Evolutionary conservation across 176 grass and related monocot species (phyloP).

Genomic region (Themeda triandra): DNA sequence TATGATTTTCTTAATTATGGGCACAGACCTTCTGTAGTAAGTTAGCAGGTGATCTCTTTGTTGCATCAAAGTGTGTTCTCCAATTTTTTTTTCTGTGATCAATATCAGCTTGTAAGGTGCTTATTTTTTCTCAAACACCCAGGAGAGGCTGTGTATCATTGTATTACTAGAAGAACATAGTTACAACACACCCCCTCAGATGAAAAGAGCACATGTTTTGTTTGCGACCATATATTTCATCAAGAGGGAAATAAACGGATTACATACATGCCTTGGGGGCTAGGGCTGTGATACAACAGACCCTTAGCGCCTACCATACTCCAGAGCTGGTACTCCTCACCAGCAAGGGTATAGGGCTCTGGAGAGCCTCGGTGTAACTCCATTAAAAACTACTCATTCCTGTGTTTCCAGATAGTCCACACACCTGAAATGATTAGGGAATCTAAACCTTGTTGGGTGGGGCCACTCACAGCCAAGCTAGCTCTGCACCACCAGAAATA

Average conservation of each 20-base stretch:
- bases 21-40: not conserved
- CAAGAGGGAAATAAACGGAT: not conserved
- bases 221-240: not conserved
- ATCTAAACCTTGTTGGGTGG: not conserved
- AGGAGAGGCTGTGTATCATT: not conserved
- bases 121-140: not conserved
- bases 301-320: not conserved
- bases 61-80: not conserved
- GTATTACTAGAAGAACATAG: not conserved
- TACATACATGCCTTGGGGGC: not conserved
- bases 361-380: not conserved
- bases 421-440: not conserved
- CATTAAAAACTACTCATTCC: not conserved
- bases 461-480: not conserved
- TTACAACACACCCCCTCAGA: not conserved
- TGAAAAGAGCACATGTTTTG: not conserved
- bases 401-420: not conserved
- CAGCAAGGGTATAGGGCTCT: not conserved
- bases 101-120: not conserved
- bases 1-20: not conserved
- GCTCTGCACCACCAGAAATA: not conserved
- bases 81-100: not conserved
- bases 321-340: not conserved
- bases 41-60: not conserved
- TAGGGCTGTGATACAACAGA: not conserved